Conservation (phyloP, 2,329 filamentous ascomycete species). For the Metarhizium guizhouense region DNA sequence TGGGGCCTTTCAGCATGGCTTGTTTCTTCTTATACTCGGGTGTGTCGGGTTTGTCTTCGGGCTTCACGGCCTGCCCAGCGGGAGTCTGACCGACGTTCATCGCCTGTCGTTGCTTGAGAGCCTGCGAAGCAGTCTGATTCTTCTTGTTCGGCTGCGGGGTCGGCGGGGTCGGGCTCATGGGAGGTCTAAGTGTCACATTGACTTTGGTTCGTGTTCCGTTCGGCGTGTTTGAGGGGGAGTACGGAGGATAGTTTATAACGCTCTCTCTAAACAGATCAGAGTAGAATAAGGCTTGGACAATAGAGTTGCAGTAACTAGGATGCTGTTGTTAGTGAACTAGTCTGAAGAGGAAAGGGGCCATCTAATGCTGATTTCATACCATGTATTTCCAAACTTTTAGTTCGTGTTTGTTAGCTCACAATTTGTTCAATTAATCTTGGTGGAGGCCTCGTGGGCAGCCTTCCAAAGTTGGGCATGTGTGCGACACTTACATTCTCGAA, state of each 20-base stretch:
- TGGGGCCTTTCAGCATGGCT: conserved; percentile 77
- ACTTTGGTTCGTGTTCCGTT: conserved; percentile 48
- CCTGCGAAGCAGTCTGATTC: conserved; percentile 44
- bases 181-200: conserved; percentile 52
- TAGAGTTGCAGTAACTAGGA: conserved; percentile 91
- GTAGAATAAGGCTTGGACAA: conserved; percentile 94
- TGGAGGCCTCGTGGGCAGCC: conserved; percentile 3
- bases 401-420: neutral
- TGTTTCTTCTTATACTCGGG: conserved; percentile 98
- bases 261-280: conserved; percentile 89
- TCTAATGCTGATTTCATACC: conserved; percentile 43
- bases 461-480: neutral
- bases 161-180: conserved; percentile 38
- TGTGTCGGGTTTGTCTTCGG: conserved; percentile 89
- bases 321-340: neutral
- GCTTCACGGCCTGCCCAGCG: conserved; percentile 50
- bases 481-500: conserved; percentile 78
- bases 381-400: conserved; percentile 87
- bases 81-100: conserved; percentile 45
- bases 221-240: conserved; percentile 60
- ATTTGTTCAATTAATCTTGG: conserved; percentile 23
- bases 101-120: conserved; percentile 45
- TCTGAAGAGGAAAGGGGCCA: neutral
- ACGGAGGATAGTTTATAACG: conserved; percentile 80
- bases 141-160: conserved; percentile 37